These are phyloP conservation scores for Austroboletus novae-zelandiae DNA, from an alignment of 1,284 basidiomycete species.

Conservation along the genomic window DNA sequence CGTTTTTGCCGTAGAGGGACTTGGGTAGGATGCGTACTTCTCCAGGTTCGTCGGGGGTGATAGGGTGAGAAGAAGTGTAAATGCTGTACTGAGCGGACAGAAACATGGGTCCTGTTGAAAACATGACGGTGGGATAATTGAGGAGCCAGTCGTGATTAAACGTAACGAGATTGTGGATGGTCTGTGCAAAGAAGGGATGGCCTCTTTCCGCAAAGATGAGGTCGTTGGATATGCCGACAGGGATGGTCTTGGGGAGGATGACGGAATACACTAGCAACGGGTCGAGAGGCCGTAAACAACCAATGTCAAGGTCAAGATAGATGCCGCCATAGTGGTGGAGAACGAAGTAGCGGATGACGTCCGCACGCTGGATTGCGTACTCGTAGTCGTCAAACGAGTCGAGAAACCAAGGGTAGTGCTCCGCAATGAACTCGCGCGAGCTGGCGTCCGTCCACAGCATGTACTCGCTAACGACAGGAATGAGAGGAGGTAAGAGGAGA, in stretches of 20 bases:
- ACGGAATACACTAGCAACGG: constrained; percentile 87
- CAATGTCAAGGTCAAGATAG: constrained; percentile 97
- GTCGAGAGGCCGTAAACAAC: constrained; percentile 88
- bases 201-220: constrained; percentile 88
- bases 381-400: constrained; percentile 90
- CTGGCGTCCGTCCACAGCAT: constrained; percentile 95
- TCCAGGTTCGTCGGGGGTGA: constrained; percentile 49
- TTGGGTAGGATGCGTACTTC: constrained; percentile 91
- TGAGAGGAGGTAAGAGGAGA: constrained; percentile 17
- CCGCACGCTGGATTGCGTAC: constrained; percentile 95
- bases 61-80: constrained; percentile 73
- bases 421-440: constrained; percentile 87
- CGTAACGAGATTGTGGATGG: constrained; percentile 88
- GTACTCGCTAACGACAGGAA: constrained; percentile 67
- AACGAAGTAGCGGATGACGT: constrained; percentile 97
- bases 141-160: constrained; percentile 93
- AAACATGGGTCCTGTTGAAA: constrained; percentile 96
- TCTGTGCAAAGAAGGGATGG: constrained; percentile 90
- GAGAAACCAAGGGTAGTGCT: constrained; percentile 90
- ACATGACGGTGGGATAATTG: constrained; percentile 99
- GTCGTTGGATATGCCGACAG: constrained; percentile 97
- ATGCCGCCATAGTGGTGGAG: constrained; percentile 94
- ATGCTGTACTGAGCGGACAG: constrained; percentile 84
- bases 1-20: constrained; percentile 95
- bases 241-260: constrained; percentile 92